Evolutionary conservation across 2,329 filamentous ascomycete genomes (phyloP).

Genomic region (Scleromitrula shiraiana): DNA sequence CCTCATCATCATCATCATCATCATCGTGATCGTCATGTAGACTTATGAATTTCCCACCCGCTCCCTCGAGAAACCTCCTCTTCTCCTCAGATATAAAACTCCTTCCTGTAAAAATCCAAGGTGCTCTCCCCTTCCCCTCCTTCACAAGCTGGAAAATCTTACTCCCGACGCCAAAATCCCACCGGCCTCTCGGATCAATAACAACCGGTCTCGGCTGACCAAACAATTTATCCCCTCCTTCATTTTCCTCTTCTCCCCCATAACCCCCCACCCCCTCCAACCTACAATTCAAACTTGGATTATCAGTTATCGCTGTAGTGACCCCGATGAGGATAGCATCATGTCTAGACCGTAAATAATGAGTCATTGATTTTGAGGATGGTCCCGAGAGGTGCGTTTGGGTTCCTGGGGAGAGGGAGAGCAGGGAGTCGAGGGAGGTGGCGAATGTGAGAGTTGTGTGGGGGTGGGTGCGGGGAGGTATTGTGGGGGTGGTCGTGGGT

Average conservation of each 20-base stretch:
- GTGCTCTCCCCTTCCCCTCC: constrained; percentile 60
- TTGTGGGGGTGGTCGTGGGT: neutral
- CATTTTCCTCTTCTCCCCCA: constrained; percentile 34
- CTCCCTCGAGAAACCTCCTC: constrained; percentile 1
- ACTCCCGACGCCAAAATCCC: constrained; percentile 20
- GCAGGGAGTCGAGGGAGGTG: constrained; percentile 73
- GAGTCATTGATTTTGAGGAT: constrained; percentile 84
- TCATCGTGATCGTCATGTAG: neutral
- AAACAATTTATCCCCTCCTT: constrained; percentile 3
- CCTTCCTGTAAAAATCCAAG: constrained; percentile 55
- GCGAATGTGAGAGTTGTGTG: constrained; percentile 83
- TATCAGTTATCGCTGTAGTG: constrained; percentile 75
- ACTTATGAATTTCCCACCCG: constrained; percentile 13
- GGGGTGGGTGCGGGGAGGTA: constrained; percentile 25
- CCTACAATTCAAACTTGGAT: constrained; percentile 79
- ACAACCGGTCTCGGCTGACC: constrained; percentile 20
- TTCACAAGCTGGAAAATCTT: constrained; percentile 60
- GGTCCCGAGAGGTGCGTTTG: constrained; percentile 78
- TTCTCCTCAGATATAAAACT: neutral
- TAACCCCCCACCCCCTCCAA: constrained; percentile 41
- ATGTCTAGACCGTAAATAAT: constrained; percentile 76
- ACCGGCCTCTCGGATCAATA: constrained; percentile 29
- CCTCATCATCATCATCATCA: no score
- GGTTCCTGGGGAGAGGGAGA: constrained; percentile 46
- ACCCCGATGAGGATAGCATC: constrained; percentile 80